Evolutionary conservation across 1,139 yeast species (phyloP), one percentile per base, ranked within the genome.

Genomic region (Meyerozyma elateridarum): DNA sequence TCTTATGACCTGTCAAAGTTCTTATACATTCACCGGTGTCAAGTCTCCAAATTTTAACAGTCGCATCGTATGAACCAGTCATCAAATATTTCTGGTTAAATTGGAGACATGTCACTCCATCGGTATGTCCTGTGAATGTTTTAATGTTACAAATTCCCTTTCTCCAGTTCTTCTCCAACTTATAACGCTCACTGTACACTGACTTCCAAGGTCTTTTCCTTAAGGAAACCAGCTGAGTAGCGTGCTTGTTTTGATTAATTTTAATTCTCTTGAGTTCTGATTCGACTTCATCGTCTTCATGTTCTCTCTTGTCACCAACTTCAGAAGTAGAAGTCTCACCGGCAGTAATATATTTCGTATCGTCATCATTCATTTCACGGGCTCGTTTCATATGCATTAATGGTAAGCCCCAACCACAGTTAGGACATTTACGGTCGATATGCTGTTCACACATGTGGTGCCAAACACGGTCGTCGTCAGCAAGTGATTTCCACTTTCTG

Each of bases 401-500:
- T 2, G 98, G 98, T 45, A 91, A 67, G 5, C 98, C 98, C 98
- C 98, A 91, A 8, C 98, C 98, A 64, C 98, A 91, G 53, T 85
- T 87, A 28, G 96, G 95, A 59, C 98, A 91, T 56, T 91, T 91
- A 38, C 95, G 70, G 58, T 91, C 98, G 37, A 91, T 91, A 54
- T 91, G 98, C 57, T 91, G 98, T 55, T 88, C 96, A 56, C 98
- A 91, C 91, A 91, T 83, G 46, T 91, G 88, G 54, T 91, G 94
- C 98, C 98, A 91, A 5, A 91, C 97, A 34, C 94, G 64, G 51
- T 91, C 97, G 54, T 89, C 96, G 56, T 91, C 96, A 1, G 98
- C 97, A 35, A 91, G 63, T 33, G 67, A 64, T 50, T 85, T 79
- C 98, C 98, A 91, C 36, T 74, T 75, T 33, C 77, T 72, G 26